These are phyloP conservation scores for Rhynchosporium graminicola DNA, from an alignment of 2,329 filamentous ascomycete genomes.

Conservation along the genomic window DNA sequence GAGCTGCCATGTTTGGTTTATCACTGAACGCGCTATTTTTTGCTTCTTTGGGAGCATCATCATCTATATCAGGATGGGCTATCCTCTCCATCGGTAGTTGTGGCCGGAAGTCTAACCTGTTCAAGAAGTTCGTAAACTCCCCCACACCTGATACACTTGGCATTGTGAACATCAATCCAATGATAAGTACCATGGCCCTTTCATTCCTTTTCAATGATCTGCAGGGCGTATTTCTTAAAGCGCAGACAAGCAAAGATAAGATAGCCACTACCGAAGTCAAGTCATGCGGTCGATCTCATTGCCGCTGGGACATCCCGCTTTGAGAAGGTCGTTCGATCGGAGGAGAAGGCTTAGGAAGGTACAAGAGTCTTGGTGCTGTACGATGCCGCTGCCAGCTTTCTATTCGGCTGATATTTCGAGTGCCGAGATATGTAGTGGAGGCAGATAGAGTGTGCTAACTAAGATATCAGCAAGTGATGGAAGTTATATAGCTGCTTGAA, in stretches of 20 bases:
- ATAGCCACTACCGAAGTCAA: conserved; percentile 3
- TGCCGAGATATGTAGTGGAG: conserved; percentile 8
- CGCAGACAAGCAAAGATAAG: conserved; percentile 10
- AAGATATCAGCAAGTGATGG: not conserved
- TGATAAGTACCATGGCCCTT: too few relatives aligned
- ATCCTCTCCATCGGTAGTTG: conserved; percentile 3
- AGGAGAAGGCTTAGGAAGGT: conserved; percentile 9
- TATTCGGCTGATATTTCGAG: not conserved
- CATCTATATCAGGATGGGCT: not conserved
- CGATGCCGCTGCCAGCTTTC: not conserved
- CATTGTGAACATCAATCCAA: not conserved
- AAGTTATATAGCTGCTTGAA: conserved; percentile 9
- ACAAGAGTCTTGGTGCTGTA: conserved; percentile 13
- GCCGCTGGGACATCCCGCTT: conserved; percentile 12
- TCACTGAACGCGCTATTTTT: too few relatives aligned
- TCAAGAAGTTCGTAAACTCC: conserved; percentile 5
- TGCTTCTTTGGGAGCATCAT: not conserved
- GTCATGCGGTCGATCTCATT: conserved; percentile 9
- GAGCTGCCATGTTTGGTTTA: too few relatives aligned
- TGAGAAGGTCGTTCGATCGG: conserved; percentile 3
- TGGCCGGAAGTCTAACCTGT: not conserved
- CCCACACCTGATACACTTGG: not conserved
- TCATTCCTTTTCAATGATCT: too few relatives aligned
- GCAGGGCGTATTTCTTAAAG: not conserved
- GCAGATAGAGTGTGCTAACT: not conserved